phyloP scores from a whole-genome alignment of 2,329 filamentous ascomycete genomes.

The Paecilomyces variotii region DNA sequence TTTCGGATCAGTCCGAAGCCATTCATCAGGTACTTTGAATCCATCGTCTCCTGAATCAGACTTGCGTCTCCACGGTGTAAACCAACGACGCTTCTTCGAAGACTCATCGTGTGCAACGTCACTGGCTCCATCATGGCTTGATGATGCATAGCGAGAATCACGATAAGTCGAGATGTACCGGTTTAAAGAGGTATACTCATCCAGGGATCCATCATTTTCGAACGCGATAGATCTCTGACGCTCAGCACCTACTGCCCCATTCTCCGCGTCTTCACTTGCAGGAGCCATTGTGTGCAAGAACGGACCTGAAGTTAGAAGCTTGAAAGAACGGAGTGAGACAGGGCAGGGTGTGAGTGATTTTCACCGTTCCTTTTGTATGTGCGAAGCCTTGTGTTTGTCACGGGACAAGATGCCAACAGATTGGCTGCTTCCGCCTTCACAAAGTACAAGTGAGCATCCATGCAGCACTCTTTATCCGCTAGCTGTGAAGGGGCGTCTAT shows the following conservation, averaged over 20 bases:
- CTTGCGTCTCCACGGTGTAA: constrained; percentile 43
- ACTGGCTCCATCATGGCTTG: constrained; percentile 23
- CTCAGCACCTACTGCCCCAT: neutral
- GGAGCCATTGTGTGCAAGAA: neutral
- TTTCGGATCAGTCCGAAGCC: constrained; percentile 57
- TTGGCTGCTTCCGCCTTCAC: neutral
- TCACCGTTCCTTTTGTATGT: neutral
- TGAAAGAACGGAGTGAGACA: neutral
- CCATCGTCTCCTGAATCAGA: constrained; percentile 11
- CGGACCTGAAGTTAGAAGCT: neutral
- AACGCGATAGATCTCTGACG: neutral
- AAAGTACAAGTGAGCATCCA: neutral
- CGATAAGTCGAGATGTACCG: constrained; percentile 57
- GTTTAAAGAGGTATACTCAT: constrained; percentile 55
- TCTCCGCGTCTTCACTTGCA: neutral
- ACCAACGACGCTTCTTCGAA: constrained; percentile 45
- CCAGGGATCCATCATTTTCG: constrained; percentile 18
- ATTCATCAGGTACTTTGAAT: constrained; percentile 49
- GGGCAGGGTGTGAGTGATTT: neutral
- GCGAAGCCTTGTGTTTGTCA: neutral
- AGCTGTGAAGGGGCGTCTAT: neutral
- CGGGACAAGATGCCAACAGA: neutral
- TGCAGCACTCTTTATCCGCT: neutral
- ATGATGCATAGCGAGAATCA: constrained; percentile 42
- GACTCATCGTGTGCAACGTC: constrained; percentile 31